Evolutionary conservation across 2,329 filamentous ascomycete species (phyloP), one percentile per base, ranked within the genome.

Genomic region (Verticillium nonalfalfae): DNA sequence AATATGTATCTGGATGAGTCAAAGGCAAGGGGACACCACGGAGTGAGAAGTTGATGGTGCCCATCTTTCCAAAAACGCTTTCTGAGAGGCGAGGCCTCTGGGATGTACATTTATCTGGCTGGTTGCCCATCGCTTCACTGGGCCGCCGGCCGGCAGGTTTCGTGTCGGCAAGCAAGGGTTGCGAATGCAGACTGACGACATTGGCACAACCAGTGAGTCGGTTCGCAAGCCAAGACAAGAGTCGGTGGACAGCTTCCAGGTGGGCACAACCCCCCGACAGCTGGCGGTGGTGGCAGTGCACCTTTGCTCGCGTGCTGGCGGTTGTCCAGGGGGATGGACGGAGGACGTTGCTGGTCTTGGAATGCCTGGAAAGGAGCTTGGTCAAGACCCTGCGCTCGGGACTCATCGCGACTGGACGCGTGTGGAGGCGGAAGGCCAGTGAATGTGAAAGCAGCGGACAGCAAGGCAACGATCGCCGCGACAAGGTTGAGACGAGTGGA

Each of bases 21-120:
- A 40, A 58, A 54, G 56, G 63, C 66, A 67, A 68, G 67, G 67
- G 66, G 65, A 68, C 67, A 68, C 67, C 66, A 65, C 64, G 64
- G 66, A 68, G 66, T 60, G 61, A 67, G 59, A 60, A 60, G 56
- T 62, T 59, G 40, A 68, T 68, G 67, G 67, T 68, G 67, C 65
- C 67, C 67, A 65, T 68, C 67, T 67, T 67, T 67, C 65, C 62
- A 64, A 61, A 67, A 64, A 59, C 61, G 63, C 64, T 62, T 61
- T 67, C 62, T 31, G 18, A 60, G 63, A 60, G 59, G 62, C 62
- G 56, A 59, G 54, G 62, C 59, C 54, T 58, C 15, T 50, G 31
- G 59, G 36, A 60, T 35, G 61, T 61, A 58, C 64, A 63, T 65
- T 65, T 63, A 64, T 57, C 62, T 54, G 36, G 64, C 14, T 57